Evolutionary conservation across 106 monocot genomes (phyloP).

Genomic region (Ottelia alismoides): DNA sequence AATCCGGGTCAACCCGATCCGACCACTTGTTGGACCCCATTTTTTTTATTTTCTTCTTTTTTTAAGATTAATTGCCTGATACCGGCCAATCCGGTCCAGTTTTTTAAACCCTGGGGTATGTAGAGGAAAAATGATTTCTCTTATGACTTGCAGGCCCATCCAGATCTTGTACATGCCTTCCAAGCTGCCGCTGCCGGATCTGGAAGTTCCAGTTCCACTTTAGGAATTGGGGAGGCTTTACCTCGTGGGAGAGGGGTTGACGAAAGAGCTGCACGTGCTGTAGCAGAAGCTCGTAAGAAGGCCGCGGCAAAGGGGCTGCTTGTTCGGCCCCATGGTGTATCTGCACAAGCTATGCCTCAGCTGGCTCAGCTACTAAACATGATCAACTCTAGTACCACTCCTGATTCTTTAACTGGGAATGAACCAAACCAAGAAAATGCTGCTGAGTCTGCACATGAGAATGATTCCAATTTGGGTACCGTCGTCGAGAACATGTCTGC

Average conservation of each 20-base stretch:
- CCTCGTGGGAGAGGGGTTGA: slow-evolving; percentile 65
- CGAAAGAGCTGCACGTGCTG: slow-evolving; percentile 79
- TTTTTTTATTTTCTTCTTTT: no score
- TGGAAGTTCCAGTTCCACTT: slow-evolving; percentile 16
- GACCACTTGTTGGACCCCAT: no score
- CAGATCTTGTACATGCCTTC: slow-evolving; percentile 62
- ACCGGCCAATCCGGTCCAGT: no score
- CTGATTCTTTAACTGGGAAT: slow-evolving; percentile 15
- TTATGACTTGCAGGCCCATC: slow-evolving; percentile 36
- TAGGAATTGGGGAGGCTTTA: slow-evolving; percentile 35
- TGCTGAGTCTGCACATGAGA: slow-evolving; percentile 1
- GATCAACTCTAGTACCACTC: slow-evolving; percentile 21
- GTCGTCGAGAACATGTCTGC: slow-evolving; percentile 7
- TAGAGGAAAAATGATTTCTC: no score
- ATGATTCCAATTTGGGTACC: background rate
- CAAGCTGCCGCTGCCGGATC: slow-evolving; percentile 43
- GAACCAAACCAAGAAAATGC: slow-evolving; percentile 11
- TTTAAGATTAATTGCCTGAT: no score
- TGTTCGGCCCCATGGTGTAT: slow-evolving; percentile 36
- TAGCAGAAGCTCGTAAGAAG: slow-evolving; percentile 82
- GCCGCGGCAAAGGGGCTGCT: slow-evolving; percentile 73
- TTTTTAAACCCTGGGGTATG: no score
- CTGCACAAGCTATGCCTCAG: slow-evolving; percentile 33
- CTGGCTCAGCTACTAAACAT: slow-evolving; percentile 57
- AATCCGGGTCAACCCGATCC: no score